phyloP scores from a whole-genome alignment of 2,329 filamentous ascomycete genomes.

The Fusarium sp. region DNA sequence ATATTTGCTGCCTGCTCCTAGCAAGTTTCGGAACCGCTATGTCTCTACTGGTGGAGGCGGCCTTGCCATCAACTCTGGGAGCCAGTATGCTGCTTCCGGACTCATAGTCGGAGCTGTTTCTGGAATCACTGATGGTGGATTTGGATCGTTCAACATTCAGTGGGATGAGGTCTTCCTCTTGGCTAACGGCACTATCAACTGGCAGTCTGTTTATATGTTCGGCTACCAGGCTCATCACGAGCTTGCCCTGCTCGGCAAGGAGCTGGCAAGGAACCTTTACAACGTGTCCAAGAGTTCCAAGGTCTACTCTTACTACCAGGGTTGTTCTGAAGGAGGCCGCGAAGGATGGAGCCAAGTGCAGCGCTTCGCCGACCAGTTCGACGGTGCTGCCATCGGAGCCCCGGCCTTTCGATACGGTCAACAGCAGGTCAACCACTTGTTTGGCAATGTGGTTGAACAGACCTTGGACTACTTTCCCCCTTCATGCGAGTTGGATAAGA shows the following conservation, averaged over 20 bases:
- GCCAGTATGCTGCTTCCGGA: constrained; percentile 48
- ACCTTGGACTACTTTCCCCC: constrained; percentile 50
- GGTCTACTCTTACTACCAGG: constrained; percentile 65
- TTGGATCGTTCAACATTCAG: constrained; percentile 54
- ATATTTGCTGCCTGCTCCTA: constrained; percentile 50
- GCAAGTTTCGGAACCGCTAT: constrained; percentile 58
- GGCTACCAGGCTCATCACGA: constrained; percentile 64
- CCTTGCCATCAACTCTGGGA: constrained; percentile 42
- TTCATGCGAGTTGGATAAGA: constrained; percentile 61
- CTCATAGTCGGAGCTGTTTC: constrained; percentile 55
- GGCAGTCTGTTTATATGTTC: constrained; percentile 62
- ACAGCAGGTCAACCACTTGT: constrained; percentile 57
- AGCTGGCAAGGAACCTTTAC: constrained; percentile 56
- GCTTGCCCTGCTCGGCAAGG: constrained; percentile 58
- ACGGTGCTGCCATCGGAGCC: constrained; percentile 25
- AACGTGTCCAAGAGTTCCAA: constrained; percentile 32
- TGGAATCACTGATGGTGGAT: constrained; percentile 57
- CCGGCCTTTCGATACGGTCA: constrained; percentile 50
- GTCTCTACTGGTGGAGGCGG: constrained; percentile 59
- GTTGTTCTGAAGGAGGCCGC: constrained; percentile 61
- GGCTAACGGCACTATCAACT: constrained; percentile 64
- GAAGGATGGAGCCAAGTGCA: constrained; percentile 52
- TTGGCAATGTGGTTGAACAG: constrained; percentile 51
- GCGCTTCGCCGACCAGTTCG: constrained; percentile 27
- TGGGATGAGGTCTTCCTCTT: constrained; percentile 54